Evolutionary conservation across 2,329 filamentous ascomycete genomes (phyloP).

Genomic region (Alternaria incomplexa): DNA sequence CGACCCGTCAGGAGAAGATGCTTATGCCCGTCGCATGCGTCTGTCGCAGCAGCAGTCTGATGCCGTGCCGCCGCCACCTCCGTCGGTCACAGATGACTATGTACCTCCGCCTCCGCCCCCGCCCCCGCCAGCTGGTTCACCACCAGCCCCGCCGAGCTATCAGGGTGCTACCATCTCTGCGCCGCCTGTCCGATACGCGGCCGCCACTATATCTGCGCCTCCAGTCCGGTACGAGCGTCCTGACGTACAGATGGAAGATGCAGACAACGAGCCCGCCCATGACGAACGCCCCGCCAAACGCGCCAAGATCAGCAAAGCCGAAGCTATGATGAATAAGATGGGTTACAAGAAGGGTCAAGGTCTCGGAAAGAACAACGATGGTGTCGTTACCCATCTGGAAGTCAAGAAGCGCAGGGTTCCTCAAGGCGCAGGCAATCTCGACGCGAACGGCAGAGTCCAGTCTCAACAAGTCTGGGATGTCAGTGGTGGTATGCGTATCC

Average conservation of each 20-base stretch:
- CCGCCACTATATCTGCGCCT: conserved; percentile 74
- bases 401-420: conserved; percentile 52
- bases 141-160: conserved; percentile 52
- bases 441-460: conserved; percentile 58
- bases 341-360: conserved; percentile 90
- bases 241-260: conserved; percentile 17
- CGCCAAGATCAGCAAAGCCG: conserved; percentile 59
- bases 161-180: conserved; percentile 70
- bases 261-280: conserved; percentile 13
- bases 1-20: conserved; percentile 35
- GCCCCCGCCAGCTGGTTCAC: conserved; percentile 42
- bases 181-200: conserved; percentile 75
- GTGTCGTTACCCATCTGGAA: conserved; percentile 85
- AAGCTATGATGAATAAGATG: conserved; percentile 89
- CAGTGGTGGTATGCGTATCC: conserved; percentile 69
- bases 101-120: conserved; percentile 25
- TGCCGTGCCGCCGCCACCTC: conserved; percentile 18
- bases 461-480: conserved; percentile 67
- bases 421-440: conserved; percentile 25
- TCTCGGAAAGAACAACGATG: conserved; percentile 79
- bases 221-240: conserved; percentile 72
- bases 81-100: conserved; percentile 14
- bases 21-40: conserved; percentile 29
- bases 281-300: conserved; percentile 53
- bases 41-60: conserved; percentile 18